These are phyloP conservation scores for Elasticomyces elasticus DNA, from an alignment of 495 filamentous ascomycete species.

Conservation along the genomic window DNA sequence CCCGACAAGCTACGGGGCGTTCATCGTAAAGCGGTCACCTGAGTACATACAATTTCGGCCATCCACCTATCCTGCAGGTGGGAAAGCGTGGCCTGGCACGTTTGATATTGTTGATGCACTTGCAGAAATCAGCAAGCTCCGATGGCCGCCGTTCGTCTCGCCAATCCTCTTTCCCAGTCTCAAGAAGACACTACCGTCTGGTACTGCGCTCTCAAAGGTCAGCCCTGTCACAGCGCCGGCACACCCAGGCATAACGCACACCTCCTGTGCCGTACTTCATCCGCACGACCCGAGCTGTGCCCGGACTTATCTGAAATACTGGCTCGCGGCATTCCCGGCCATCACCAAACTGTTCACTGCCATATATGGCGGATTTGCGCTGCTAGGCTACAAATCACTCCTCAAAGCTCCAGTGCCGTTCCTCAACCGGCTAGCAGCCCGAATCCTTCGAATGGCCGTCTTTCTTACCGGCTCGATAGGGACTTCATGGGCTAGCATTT, in stretches of 20 bases:
- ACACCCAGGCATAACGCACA: slow-evolving; percentile 68
- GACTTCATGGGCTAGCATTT: slow-evolving; percentile 77
- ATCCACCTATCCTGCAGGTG: slow-evolving; percentile 47
- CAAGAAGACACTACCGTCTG: slow-evolving; percentile 43
- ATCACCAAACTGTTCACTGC: slow-evolving; percentile 67
- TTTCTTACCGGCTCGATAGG: slow-evolving; percentile 70
- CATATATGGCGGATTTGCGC: slow-evolving; percentile 55
- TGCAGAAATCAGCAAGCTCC: slow-evolving; percentile 64
- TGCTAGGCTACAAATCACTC: slow-evolving; percentile 56
- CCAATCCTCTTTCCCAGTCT: slow-evolving; percentile 75
- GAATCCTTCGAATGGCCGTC: slow-evolving; percentile 56
- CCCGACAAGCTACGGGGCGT: slow-evolving; percentile 59
- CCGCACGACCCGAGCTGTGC: slow-evolving; percentile 76
- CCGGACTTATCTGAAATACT: slow-evolving; percentile 73
- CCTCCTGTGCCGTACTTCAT: slow-evolving; percentile 89
- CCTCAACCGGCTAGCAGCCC: slow-evolving; percentile 50
- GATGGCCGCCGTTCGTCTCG: slow-evolving; percentile 82
- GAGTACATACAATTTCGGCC: slow-evolving; percentile 72
- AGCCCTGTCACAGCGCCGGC: slow-evolving; percentile 72
- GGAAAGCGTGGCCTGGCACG: slow-evolving; percentile 62
- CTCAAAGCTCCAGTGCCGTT: slow-evolving; percentile 55
- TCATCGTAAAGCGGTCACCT: slow-evolving; percentile 62
- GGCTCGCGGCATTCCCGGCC: slow-evolving; percentile 66
- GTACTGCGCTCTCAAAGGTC: slow-evolving; percentile 49
- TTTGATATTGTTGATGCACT: slow-evolving; percentile 73